Base-by-base conservation (phyloP, 768 basidiomycete genomes). In the Daedaleopsis sinensis region DNA sequence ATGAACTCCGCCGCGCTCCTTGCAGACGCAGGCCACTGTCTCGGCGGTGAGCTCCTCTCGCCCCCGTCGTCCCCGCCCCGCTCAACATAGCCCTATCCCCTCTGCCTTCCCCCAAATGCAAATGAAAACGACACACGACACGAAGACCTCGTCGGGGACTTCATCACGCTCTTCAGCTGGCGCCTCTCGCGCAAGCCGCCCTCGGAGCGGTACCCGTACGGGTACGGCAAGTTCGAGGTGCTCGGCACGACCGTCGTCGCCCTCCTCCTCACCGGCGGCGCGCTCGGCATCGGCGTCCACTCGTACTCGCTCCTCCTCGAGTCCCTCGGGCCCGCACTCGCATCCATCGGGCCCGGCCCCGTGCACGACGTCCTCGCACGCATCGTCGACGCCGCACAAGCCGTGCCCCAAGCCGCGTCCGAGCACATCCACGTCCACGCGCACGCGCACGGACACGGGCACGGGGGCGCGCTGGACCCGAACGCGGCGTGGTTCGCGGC, bases 401-500 rank as follows among this genome's bases (percentile, higher is more conserved):
- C 77, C n/a, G 70, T 84, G 12, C 84, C 87, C 6, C 71, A 81
- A 18, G 68, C 70, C 48, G 71, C 59, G 24, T 19, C 63, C 18
- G 70, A 68, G 19, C 67, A 76, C 58, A 68, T 67, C 7, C 63
- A 62, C 50, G 23, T 27, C 1, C 70, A 74, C 50, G 71, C 69
- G 16, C 82, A 86, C 36, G 78, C 73, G 9, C 85, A 91, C 68
- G 77, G 67, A 39, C 86, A 88, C 67, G 75, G 77, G 3, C 85
- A 87, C 61, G 76, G 62, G n/a, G 61, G 57, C n/a, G 58, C 58
- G 6, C 79, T 97, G 6, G 94, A 97, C 71, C 91, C 93, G 44
- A 95, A 98, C 70, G 97, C 97, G 19, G 94, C 95, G 32, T 98
- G 96, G 95, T 96, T 98, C 68, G 97, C 97, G 9, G 86, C 86